A percentile compares a stretch with the other conserved stretches of the same genome.
phyloP scores from a whole-genome alignment of 2,329 filamentous ascomycete species.

The Catunica adiposa region DNA sequence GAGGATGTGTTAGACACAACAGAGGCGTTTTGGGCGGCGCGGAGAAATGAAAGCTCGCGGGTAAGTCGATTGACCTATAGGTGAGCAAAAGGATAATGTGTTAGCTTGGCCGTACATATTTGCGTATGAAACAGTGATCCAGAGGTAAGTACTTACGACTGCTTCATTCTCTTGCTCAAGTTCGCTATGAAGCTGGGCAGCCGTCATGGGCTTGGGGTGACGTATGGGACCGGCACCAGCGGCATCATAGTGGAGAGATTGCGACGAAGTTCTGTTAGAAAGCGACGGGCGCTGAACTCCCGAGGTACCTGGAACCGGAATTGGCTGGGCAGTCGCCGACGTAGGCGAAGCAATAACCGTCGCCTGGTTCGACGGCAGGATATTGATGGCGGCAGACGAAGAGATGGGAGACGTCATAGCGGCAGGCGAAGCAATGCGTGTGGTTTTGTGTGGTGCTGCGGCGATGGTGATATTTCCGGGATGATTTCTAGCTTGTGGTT shows the following conservation, averaged over 20 bases:
- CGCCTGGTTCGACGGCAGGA: conserved; percentile 40
- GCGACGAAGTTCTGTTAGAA: conserved; percentile 10
- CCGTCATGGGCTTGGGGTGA: conserved; percentile 74
- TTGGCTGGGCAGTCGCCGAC: conserved; percentile 19
- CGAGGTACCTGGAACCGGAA: conserved; percentile 19
- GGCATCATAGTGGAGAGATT: conserved; percentile 9
- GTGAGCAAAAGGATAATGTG: background rate
- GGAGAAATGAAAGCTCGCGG: conserved; percentile 72
- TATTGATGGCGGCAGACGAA: conserved; percentile 30
- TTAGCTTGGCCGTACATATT: background rate
- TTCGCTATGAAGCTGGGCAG: conserved; percentile 74
- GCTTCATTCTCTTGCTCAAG: conserved; percentile 93
- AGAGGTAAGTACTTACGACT: conserved; percentile 42
- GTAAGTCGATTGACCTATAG: conserved; percentile 76
- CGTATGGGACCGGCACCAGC: conserved; percentile 42
- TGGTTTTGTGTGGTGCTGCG: background rate
- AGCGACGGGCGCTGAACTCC: conserved; percentile 2
- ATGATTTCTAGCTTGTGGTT: background rate
- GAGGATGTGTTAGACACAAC: conserved; percentile 51
- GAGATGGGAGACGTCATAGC: conserved; percentile 18
- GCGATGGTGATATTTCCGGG: background rate
- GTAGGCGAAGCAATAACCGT: conserved; percentile 25
- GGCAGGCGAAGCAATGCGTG: conserved; percentile 14
- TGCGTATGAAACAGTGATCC: background rate
- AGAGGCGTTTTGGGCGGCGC: conserved; percentile 50